Evolutionary conservation across 2,329 filamentous ascomycete genomes (phyloP), one percentile per base, ranked within the genome.

Genomic region (Colletotrichum nymphaeae): DNA sequence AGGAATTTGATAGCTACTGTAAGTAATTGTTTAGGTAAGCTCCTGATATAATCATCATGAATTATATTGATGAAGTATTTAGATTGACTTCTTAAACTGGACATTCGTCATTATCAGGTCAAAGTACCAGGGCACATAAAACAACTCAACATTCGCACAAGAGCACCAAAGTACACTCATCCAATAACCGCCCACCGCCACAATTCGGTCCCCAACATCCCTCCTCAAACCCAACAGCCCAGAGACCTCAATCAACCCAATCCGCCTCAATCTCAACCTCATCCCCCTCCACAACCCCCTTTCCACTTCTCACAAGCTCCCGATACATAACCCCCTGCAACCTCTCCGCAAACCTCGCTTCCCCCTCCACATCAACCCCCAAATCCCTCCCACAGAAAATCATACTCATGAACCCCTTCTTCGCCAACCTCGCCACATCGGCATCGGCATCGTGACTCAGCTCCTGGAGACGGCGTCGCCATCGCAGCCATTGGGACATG

Each of bases 381-480:
- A 62, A 11, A n/a, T 62, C 35, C 14, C 59, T 22, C 16, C 59
- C 59, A 4, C 35, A 46, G 35, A 49, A 62, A 19, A 62, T 30
- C 59, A 62, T 62, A 22, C 59, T 49, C 59, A 62, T 49, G 59
- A 62, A 62, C 22, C 22, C 37, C 12, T n/a, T 26, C 37, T 62
- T 62, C 24, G 37, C 59, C 59, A 19, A 14, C 8, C 46, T 24
- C n/a, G 57, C 57, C 57, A 42, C 11, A 42, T 57, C 55, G 14
- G 28, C 56, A 32, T 58, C 56, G 19, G 56, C 19, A 24, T 32
- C 14, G 19, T 12, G 56, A 19, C 56, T 19, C 6, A 58, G 56
- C 7, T 35, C 19, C 56, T 58, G 56, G 14, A 58, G 28, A 24
- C 56, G 56, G 6, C 19, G 56, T 19, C 56, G 12, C 56, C 56